Percentiles rank a stretch among this genome's conserved stretches.
Conservation (phyloP, 129 eudicot species). For the Kitagawia praeruptora region DNA sequence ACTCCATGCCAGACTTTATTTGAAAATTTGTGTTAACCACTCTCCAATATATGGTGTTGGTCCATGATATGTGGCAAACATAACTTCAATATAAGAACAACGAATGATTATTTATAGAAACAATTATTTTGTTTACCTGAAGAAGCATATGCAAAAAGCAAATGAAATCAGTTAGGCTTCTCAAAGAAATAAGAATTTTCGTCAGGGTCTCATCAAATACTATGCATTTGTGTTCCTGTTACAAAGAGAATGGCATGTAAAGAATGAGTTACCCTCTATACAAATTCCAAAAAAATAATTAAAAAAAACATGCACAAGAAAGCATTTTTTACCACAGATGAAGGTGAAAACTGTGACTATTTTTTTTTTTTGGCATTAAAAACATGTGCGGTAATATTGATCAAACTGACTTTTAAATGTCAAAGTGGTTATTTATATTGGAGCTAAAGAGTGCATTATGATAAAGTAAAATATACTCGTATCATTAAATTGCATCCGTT, state of each 20-base stretch:
- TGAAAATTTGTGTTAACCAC: not conserved
- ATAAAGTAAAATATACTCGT: not conserved
- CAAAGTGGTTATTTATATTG: not conserved
- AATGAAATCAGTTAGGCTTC: slow-evolving; percentile 72
- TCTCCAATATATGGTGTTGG: not conserved
- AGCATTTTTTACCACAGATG: not conserved
- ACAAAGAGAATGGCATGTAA: slow-evolving; percentile 11
- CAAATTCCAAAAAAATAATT: not conserved
- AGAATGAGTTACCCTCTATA: not conserved
- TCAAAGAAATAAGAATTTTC: slow-evolving; percentile 42
- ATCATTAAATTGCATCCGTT: not conserved
- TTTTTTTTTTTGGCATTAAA: not conserved
- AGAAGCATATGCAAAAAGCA: slow-evolving; percentile 70
- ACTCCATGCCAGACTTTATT: not conserved
- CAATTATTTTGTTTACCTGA: slow-evolving; percentile 43
- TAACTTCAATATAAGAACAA: not conserved
- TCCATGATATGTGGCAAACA: not conserved
- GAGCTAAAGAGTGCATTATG: not conserved
- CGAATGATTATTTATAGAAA: not conserved
- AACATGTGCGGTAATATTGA: not conserved
- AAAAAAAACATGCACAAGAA: not conserved
- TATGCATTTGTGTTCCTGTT: slow-evolving; percentile 66
- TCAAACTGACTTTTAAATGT: not conserved
- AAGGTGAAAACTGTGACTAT: not conserved
- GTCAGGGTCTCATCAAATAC: slow-evolving; percentile 51